A percentile compares a stretch with the other conserved stretches of the same genome.
Conservation (phyloP, 2,329 filamentous ascomycete genomes). For the Ophiostoma sp. region DNA sequence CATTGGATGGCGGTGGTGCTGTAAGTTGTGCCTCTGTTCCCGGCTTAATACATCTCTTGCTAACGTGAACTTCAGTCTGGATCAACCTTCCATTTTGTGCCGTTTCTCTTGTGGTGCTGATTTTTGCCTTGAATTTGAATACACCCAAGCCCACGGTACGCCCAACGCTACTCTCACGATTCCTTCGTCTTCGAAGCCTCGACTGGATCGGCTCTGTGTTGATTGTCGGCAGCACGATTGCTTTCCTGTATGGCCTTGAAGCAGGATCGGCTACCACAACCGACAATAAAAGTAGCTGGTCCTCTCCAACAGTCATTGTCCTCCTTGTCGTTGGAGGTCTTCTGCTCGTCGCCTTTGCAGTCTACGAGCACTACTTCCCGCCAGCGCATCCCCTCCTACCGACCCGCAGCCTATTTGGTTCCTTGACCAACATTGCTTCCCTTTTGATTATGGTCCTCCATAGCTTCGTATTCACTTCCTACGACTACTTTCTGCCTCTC, state of each 20-base stretch:
- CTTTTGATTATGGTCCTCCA: not conserved
- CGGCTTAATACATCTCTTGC: not conserved
- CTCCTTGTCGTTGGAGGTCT: not conserved
- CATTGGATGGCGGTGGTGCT: constrained; percentile 6
- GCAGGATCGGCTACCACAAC: not conserved
- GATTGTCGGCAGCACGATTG: not conserved
- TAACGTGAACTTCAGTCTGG: not conserved
- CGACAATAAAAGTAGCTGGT: not conserved
- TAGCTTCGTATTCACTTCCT: not conserved
- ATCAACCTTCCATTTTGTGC: constrained; percentile 1
- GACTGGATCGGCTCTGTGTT: not conserved
- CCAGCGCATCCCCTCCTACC: not conserved
- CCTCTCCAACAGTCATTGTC: not conserved
- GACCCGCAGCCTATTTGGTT: not conserved
- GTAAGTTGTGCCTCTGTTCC: not conserved
- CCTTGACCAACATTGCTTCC: not conserved
- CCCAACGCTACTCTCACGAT: not conserved
- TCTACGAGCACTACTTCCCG: constrained; percentile 1
- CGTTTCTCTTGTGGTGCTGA: not conserved
- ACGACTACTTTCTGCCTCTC: constrained; percentile 1
- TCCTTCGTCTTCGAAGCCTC: not conserved
- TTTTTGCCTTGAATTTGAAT: not conserved
- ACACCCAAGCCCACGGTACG: not conserved
- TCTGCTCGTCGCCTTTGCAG: not conserved
- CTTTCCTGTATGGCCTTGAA: not conserved